These are phyloP conservation scores for Cercophora sp. DNA, from an alignment of 495 filamentous ascomycete genomes.

Conservation along the genomic window DNA sequence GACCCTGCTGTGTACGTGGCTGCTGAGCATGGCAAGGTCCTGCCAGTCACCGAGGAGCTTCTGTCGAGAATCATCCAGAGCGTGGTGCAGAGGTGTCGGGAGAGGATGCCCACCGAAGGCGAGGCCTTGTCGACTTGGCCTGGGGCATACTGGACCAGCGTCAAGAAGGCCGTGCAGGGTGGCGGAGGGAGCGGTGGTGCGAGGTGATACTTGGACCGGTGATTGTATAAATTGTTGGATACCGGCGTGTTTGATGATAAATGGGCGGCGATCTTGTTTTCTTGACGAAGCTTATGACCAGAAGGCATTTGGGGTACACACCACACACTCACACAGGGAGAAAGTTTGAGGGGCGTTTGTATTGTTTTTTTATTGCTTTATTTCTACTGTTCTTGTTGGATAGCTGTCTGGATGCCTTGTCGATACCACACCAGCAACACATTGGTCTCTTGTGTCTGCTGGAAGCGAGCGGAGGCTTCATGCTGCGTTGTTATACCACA, in stretches of 20 bases:
- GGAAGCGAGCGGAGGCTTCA: too few species aligned
- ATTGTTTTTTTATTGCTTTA: neutral
- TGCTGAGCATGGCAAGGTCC: constrained; percentile 48
- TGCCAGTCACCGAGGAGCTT: constrained; percentile 73
- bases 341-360: constrained; percentile 4
- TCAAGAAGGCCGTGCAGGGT: constrained; percentile 40
- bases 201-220: constrained; percentile 9
- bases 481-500: neutral
- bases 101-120: constrained; percentile 63
- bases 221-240: neutral
- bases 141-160: constrained; percentile 47
- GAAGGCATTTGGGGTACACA: neutral
- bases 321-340: neutral
- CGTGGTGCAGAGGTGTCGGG: constrained; percentile 70
- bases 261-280: neutral
- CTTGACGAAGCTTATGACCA: neutral
- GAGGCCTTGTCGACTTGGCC: constrained; percentile 69
- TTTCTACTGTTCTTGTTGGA: neutral
- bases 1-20: constrained; percentile 36
- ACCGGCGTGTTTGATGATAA: neutral
- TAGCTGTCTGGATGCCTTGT: neutral
- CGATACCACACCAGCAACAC: constrained; percentile 7
- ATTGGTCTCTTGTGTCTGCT: too few species aligned
- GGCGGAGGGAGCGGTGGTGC: neutral
- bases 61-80: constrained; percentile 71